Base-by-base conservation (phyloP, 257 asterid species). In the Apocynum venetum region DNA sequence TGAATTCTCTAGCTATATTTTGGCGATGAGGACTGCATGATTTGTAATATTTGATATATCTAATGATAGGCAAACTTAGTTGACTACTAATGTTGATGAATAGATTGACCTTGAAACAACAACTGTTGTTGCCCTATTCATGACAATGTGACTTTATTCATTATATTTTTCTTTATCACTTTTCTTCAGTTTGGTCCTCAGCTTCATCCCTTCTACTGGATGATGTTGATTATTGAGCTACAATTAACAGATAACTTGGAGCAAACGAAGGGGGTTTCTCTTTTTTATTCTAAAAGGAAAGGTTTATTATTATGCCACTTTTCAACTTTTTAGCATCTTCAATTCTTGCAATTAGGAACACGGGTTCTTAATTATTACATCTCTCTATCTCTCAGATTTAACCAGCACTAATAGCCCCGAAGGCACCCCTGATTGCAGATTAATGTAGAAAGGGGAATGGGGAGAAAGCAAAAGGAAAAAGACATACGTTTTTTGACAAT, bases 1-100 rank as follows among this genome's bases (percentile, higher is more conserved):
- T 80, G 71, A 93, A 72, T 74, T 73, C 85, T 41, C 85, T 82
- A 6, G 52, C 80, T 4, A 47, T 51, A 19, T 78, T 82, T 43
- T 59, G 19, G 43, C 35, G n/a, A 71, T 12, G 19, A 69, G 35
- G 36, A 47, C 17, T 60, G 36, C n/a, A 14, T 15, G 36, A 25
- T 9, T 46, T 31, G 70, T 25, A 17, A 70, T 70, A 14, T 35
- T 15, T 35, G 72, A 59, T 19, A 46, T 49, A 35, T 78, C 56
- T 17, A 72, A 72, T 61, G 59, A 71, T 19, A 67, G 11, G 35
- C 71, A 48, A 78, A 59, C 35, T 60, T 11, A 61, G 6, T 75
- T 14, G 12, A 59, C 52, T 59, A 14, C 81, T 14, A 15, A 46
- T 44, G 52, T 31, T 43, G 73, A 43, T 8, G 35, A 7, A 68